Evolutionary conservation across 441 rosid genomes (phyloP).

Genomic region (Erysimum pusillum): DNA sequence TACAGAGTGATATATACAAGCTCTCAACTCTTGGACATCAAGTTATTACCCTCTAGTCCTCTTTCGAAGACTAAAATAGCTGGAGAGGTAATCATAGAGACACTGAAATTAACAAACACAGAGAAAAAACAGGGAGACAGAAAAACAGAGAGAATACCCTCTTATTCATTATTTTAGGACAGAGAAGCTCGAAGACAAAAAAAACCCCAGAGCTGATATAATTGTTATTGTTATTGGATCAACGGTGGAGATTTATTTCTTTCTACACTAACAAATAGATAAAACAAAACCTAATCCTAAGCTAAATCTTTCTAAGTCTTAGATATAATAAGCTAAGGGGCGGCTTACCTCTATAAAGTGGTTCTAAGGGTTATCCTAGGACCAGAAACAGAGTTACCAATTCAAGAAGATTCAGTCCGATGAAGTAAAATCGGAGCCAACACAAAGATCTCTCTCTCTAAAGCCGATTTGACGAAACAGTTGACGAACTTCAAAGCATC

Average conservation of each 20-base stretch:
- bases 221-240: slow-evolving; percentile 26
- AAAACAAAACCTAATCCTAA: slow-evolving; percentile 3
- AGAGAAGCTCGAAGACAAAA: slow-evolving; percentile 3
- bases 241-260: slow-evolving; percentile 8
- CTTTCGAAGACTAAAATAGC: not conserved
- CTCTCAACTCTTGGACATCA: not conserved
- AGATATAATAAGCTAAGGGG: not conserved
- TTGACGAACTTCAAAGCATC: slow-evolving; percentile 36
- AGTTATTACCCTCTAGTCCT: slow-evolving; percentile 4
- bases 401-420: slow-evolving; percentile 24
- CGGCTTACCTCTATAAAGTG: not conserved
- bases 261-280: not conserved
- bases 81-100: slow-evolving; percentile 13
- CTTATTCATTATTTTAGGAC: not conserved
- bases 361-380: not conserved
- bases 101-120: not conserved
- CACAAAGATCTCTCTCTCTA: slow-evolving; percentile 30
- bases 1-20: slow-evolving; percentile 4
- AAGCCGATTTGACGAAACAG: slow-evolving; percentile 29
- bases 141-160: not conserved
- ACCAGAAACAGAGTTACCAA: slow-evolving; percentile 23
- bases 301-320: slow-evolving; percentile 2
- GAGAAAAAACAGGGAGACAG: not conserved
- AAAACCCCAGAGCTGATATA: too few relatives aligned
- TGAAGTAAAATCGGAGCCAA: slow-evolving; percentile 1